Percentiles rank a stretch among this genome's conserved stretches.
Conservation (phyloP, 495 filamentous ascomycete species). For the Echria macrotheca region DNA sequence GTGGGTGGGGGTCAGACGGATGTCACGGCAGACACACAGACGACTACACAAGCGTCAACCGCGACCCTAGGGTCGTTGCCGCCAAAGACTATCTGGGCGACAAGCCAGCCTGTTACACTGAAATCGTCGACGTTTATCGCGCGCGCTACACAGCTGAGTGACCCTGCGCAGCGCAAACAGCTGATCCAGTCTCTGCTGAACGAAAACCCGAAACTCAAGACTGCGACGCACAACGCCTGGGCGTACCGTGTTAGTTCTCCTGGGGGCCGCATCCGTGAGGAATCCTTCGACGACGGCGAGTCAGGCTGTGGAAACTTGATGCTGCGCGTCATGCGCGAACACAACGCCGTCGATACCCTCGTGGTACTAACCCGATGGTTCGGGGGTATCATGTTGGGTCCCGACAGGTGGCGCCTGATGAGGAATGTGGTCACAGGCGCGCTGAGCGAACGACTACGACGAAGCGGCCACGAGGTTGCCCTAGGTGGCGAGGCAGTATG, state of each 20-base stretch:
- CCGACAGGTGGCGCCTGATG: conserved; percentile 65
- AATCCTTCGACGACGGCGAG: conserved; percentile 92
- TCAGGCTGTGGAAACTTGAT: conserved; percentile 76
- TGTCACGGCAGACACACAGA: conserved; percentile 14
- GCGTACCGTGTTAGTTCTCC: conserved; percentile 36
- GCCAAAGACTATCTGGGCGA: conserved; percentile 27
- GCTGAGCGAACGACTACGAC: conserved; percentile 40
- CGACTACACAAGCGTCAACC: conserved; percentile 1
- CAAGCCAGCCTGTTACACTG: conserved; percentile 37
- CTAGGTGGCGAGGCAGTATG: conserved; percentile 56
- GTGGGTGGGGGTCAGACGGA: conserved; percentile 23
- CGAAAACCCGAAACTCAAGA: conserved; percentile 35
- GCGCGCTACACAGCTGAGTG: conserved; percentile 37
- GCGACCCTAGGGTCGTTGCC: neutral
- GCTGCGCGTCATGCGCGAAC: conserved; percentile 72
- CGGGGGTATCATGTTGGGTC: conserved; percentile 78
- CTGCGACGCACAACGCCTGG: conserved; percentile 50
- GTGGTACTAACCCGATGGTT: conserved; percentile 94
- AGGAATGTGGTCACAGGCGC: conserved; percentile 41
- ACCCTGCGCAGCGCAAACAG: conserved; percentile 29
- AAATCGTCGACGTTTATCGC: conserved; percentile 49
- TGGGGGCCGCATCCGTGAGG: conserved; percentile 54
- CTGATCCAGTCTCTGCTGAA: conserved; percentile 37
- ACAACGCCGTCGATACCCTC: conserved; percentile 72
- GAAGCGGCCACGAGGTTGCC: conserved; percentile 32